Base-by-base conservation (phyloP, 768 basidiomycete species). In the Albatrellus ellisii region DNA sequence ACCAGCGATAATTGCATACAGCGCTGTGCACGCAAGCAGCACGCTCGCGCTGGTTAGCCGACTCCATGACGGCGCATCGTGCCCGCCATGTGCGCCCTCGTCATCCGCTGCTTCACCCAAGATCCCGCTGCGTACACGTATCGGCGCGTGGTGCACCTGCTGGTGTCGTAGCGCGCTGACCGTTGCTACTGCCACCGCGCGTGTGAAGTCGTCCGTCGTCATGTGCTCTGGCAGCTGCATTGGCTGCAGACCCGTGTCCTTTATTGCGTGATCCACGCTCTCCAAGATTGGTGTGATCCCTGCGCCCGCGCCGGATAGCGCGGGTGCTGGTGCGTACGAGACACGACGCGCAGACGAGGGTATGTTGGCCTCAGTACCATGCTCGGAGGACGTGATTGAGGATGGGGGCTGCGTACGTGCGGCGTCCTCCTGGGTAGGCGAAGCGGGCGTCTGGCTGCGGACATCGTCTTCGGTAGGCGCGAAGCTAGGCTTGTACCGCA, bases 1-100 rank as follows among this genome's bases (percentile, higher is more conserved):
- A 94, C 94, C 94, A 36, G 95, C 95, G 54, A 99, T 98, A 44
- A 87, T 56, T 14, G 95, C 94, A 63, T 97, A 99, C 14, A 98
- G 63, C 2, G 83, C 79, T 0, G 95, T 99, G 56, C 95, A 98
- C 1, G 62, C 73, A 46, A 99, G 62, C 46, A 98, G 58, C 1
- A 99, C 94, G 46, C 80, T 91, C 4, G 90, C 84, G 60, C 89
- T 94, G 12, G 80, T 81, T 4, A 68, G 71, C 39, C 95, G 70
- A 53, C 90, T 97, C 95, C 95, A 99, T 34, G 86, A 87, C 5
- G 95, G 95, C 3, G 79, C 94, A 52, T 98, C 94, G 52, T 99
- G 95, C 0, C 87, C 90, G 18, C 76, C 77, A 59, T 83, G 80
- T 14, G 71, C 75, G 26, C 66, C 70, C 26, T 59, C 70, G 4